A percentile compares a stretch with the other conserved stretches of the same genome.
These are phyloP conservation scores for Stramenopiles sp. DNA, from an alignment of 352 stramenopile species.

Conservation along the genomic window DNA sequence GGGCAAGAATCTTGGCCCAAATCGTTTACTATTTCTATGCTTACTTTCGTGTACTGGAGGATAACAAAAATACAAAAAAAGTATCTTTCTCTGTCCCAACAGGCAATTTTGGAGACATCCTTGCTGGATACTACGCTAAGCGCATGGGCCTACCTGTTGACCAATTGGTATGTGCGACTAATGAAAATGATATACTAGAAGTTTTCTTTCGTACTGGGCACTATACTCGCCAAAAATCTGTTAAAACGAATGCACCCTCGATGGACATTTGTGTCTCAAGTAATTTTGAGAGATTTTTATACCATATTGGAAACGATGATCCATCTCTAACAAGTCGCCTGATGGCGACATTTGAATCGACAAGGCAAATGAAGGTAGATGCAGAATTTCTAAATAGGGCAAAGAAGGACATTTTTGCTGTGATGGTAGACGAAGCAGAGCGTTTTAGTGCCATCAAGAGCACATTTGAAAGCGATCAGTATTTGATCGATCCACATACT, in stretches of 20 bases:
- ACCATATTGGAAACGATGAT: constrained; percentile 12
- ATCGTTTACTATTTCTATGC: constrained; percentile 22
- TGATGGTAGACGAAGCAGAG: constrained; percentile 12
- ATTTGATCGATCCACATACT: constrained; percentile 21
- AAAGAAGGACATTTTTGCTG: constrained; percentile 11
- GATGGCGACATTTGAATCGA: constrained; percentile 2
- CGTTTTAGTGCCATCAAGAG: neutral
- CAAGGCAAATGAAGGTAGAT: neutral
- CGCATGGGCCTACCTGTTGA: constrained; percentile 18
- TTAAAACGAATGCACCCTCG: constrained; percentile 15
- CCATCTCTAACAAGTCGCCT: neutral
- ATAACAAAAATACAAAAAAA: neutral
- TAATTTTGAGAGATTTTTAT: constrained; percentile 16
- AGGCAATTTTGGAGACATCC: constrained; percentile 15
- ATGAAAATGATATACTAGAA: constrained; percentile 16
- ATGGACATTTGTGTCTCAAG: constrained; percentile 20
- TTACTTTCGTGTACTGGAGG: constrained; percentile 14
- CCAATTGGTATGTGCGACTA: constrained; percentile 14
- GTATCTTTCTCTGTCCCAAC: constrained; percentile 19
- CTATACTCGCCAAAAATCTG: neutral
- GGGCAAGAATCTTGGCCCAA: constrained; percentile 19
- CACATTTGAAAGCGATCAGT: constrained; percentile 12
- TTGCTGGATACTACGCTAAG: constrained; percentile 16
- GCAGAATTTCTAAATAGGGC: constrained; percentile 11
- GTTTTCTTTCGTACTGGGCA: constrained; percentile 15